Conservation (phyloP, 164 flowering plant species). For the Euptelea pleiosperma region DNA sequence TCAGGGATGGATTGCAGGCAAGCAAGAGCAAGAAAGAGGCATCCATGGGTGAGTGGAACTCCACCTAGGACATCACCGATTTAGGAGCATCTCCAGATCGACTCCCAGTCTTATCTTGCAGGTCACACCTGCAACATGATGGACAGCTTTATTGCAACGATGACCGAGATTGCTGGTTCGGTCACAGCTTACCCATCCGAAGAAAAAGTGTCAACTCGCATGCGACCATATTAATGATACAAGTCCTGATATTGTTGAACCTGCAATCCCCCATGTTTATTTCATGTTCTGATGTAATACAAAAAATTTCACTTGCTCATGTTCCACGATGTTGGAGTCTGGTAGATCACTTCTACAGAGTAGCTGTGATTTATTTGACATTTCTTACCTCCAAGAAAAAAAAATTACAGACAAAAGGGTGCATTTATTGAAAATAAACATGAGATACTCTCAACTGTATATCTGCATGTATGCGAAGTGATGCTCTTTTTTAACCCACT, state of each 20-base stretch:
- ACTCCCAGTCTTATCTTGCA: background rate
- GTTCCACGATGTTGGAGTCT: no score
- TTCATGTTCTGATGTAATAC: slow-evolving; percentile 1
- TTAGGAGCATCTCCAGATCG: background rate
- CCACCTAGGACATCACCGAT: no score
- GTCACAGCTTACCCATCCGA: background rate
- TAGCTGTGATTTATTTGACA: no score
- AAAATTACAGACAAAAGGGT: no score
- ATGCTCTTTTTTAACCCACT: no score
- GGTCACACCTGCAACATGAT: background rate
- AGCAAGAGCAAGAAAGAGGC: background rate
- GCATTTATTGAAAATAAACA: no score
- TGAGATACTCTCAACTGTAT: no score
- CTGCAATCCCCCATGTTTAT: background rate
- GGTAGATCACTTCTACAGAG: no score
- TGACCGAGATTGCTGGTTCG: background rate
- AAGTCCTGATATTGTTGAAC: slow-evolving; percentile 4
- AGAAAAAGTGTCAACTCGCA: background rate
- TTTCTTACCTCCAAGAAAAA: no score
- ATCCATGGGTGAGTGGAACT: background rate
- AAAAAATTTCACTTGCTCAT: no score
- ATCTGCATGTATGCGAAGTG: no score
- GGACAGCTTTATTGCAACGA: background rate
- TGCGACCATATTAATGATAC: background rate
- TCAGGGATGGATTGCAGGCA: background rate